A percentile compares a stretch with the other conserved stretches of the same genome.
Conservation (phyloP, 345 rosid species). For the Citrus reticulata region DNA sequence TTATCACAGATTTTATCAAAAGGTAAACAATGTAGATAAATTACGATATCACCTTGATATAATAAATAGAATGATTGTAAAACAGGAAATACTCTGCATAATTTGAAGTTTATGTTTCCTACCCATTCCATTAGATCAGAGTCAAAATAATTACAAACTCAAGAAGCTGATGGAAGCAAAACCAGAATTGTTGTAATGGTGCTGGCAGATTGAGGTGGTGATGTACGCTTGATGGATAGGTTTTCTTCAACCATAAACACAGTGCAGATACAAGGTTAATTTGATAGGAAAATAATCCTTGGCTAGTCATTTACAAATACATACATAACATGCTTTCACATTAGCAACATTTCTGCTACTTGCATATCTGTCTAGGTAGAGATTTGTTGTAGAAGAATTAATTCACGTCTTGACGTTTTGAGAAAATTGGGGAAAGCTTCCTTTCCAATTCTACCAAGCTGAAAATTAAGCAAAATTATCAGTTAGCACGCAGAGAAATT, state of each 20-base stretch:
- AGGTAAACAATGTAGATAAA: too few relatives aligned
- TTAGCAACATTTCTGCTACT: not conserved
- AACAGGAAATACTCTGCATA: too few relatives aligned
- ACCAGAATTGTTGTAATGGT: too few relatives aligned
- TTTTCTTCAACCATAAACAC: not conserved
- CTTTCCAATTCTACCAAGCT: constrained; percentile 83
- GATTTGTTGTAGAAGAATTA: not conserved
- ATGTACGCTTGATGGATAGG: not conserved
- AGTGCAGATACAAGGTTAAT: not conserved
- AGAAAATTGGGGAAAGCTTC: constrained; percentile 63
- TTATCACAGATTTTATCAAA: too few relatives aligned
- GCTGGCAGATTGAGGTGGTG: not conserved
- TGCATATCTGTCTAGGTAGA: not conserved
- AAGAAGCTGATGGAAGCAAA: not conserved
- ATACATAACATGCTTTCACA: not conserved
- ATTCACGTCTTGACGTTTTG: constrained; percentile 25
- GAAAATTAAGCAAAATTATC: constrained; percentile 18
- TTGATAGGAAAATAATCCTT: not conserved
- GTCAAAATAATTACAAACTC: not conserved
- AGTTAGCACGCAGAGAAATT: not conserved
- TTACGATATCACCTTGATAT: too few relatives aligned
- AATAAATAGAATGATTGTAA: too few relatives aligned
- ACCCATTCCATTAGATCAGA: not conserved
- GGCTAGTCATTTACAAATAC: not conserved
- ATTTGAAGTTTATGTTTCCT: not conserved